Base-by-base conservation (phyloP, 768 basidiomycete genomes). In the Rhizopogon roseolus region DNA sequence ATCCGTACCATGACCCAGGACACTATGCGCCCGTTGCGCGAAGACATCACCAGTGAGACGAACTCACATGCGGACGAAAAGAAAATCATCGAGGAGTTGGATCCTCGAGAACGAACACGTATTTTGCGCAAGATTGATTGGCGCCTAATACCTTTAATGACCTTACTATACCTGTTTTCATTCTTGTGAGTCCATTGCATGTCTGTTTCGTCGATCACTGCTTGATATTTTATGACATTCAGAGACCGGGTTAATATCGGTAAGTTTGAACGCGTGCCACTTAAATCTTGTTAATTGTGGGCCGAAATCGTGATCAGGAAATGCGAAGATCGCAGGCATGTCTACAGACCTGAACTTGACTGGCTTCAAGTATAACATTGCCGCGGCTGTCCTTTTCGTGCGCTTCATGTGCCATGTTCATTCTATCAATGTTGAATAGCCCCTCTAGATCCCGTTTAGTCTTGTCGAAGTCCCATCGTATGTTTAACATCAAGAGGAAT, bases 201-300 rank as follows among this genome's bases (percentile, higher is more conserved):
- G 8, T 10, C 1, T 13, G 11, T 36, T 36, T 36, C 13, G 29
- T 49, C 16, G 6, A 46, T 34, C 16, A 16, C 32, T 49, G 32
- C 57, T 10, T 4, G 5, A 48, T 4, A 2, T 28, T 32, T 17
- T 11, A 28, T 40, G 39, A 17, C 13, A 1, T 46, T 16, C 48
- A 75, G 73, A 38, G 78, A 78, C 61, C 71, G 77, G 16, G 62
- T 72, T 41, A 79, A 77, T 60, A 60, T 79, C 42, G 78, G 77
- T 53, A 60, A 67, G 68, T 67, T 56, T 37, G 6, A 28, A 29
- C 5, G 0, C 46, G 10, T 22, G 14, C 10, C 34, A 8, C n/a
- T 13, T 36, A 1, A 5, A 46, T 27, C 17, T 36, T 46, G 11
- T 42, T 2, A 19, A 27, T 41, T 9, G n/a, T 28, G 3, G 3